Evolutionary conservation across 1,284 basidiomycete species (phyloP), one percentile per base, ranked within the genome.

Genomic region (Rhodotorula sp.): DNA sequence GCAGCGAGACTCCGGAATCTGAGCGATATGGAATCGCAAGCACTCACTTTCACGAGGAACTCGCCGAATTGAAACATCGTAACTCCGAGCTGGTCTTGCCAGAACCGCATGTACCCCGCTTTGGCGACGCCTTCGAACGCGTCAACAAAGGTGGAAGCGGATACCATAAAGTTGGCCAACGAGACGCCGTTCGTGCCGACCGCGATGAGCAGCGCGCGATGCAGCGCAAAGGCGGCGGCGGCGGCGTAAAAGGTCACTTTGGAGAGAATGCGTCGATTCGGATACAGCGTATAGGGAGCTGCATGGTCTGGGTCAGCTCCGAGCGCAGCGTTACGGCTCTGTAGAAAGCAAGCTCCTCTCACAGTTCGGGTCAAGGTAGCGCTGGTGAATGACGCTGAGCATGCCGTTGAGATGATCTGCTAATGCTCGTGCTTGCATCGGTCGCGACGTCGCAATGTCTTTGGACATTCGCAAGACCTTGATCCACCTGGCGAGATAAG

Each of bases 391-490:
- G 10, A 55, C 45, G 44, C 67, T 66, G n/a, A 70, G 69, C 46
- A 67, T 64, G 44, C 65, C 69, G 20, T 70, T 55, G 4, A 70
- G 63, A 48, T 67, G 63, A 3, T 55, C 42, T 3, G 60, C 66
- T 17, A 69, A 60, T 1, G 64, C 65, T 1, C 67, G 51, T 6
- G 66, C 66, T 24, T 71, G 67, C 8, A 61, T 57, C 6, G 64
- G 64, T 0, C 65, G 49, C 30, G 65, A 60, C 29, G 60, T 53
- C 17, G 65, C 58, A 22, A 67, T 69, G 37, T 67, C 67, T 29
- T 64, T 72, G 6, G 56, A 56, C n/a, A 68, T 44, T 29, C 62
- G 64, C 7, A 60, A 46, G 4, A 70, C 65, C 48, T 70, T 70
- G 59, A 69, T 42, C 67, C 67, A 64, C 20, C 62, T 64, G 45